Evolutionary conservation across 306 rosid species (phyloP), one percentile per base, ranked within the genome.

Genomic region (Rosa lucieae): DNA sequence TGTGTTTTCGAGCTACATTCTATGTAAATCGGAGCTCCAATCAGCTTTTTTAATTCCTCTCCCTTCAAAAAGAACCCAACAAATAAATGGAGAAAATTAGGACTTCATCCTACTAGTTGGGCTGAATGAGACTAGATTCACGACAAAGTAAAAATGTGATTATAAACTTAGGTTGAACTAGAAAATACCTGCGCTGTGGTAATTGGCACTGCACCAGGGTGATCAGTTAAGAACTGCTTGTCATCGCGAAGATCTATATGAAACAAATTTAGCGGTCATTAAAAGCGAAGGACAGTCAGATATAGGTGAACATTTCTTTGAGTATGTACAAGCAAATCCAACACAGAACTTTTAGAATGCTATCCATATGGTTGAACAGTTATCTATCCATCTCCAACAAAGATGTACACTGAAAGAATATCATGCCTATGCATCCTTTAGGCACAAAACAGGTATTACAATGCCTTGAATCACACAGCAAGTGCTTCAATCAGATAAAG

Each of bases 1-100:
- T 95, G 98, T 32, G 99, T 92, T 89, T 95, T 95, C 47, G 99
- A 95, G 86, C 99, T 95, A 67, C 99, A 95, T 78, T 95, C 99
- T 29, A 91, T 88, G 87, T 91, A 95, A 83, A 84, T 86, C 1
- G 92, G 98, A 67, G 98, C 94, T 17, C 98, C 96, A 7, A 95
- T 95, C 44, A 90, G 90, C 83, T 92, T 92, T 75, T 89, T 89
- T 49, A 95, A 90, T 58, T 95, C 98, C 90, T 92, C 99, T 29
- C 98, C 98, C 99, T 95, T 83, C 77, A 85, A 32, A 70, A 81
- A 56, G 48, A 70, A 71, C 51, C 23, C 5, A 80, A 61, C 72
- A 10, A 73, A 59, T 8, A 52, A 37, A 9, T 10, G 18, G 12
- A 29, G 35, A 80, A 55, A 79, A 80, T 79, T 77, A 79, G 86